Base-by-base conservation (phyloP, 495 filamentous ascomycete species). In the Daldinia childiae region DNA sequence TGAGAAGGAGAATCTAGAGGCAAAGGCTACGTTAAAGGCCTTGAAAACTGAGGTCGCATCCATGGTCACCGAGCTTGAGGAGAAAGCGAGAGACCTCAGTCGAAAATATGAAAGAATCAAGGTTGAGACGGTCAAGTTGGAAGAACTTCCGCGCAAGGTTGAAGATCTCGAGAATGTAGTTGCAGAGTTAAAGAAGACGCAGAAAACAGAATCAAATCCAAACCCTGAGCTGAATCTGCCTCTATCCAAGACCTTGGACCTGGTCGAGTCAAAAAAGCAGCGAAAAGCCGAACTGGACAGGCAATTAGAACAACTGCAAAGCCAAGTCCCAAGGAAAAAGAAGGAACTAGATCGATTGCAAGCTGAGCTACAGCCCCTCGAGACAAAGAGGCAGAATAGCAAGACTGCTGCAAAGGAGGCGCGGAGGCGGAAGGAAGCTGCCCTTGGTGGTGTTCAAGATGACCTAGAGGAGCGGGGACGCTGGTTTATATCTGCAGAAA, bases 391-490 rank as follows among this genome's bases (percentile, higher is more conserved):
- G 79, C 81, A 86, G 45, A 90, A 89, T 38, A 88, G 87, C 54
- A 85, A 88, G 59, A 80, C 84, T 48, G 90, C 91, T 54, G 95
- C 93, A 17, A 87, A 84, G 63, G 94, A 99, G 76, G 94, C 94
- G 4, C 86, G 88, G 74, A 85, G 91, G 72, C 90, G 92, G 79
- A 93, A 90, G 78, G 90, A 92, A 74, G 85, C 89, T 36, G 89
- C 84, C 17, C 78, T 82, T 29, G 82, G 89, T 52, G 89, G 90
- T 0, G 86, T 90, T 30, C 90, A 88, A 58, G 92, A 95, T 77
- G 92, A 95, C 60, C 77, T 96, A 24, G 93, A 96, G 75, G 90
- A 93, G 79, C 87, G 87, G 78, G 94, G 92, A 15, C 82, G 92
- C 73, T 97, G 94, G 94, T 90, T 91, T 75, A 87, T 87, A 66